Base-by-base conservation (phyloP, 805 yeast species). In the Diddensiella caesifluorescens region DNA sequence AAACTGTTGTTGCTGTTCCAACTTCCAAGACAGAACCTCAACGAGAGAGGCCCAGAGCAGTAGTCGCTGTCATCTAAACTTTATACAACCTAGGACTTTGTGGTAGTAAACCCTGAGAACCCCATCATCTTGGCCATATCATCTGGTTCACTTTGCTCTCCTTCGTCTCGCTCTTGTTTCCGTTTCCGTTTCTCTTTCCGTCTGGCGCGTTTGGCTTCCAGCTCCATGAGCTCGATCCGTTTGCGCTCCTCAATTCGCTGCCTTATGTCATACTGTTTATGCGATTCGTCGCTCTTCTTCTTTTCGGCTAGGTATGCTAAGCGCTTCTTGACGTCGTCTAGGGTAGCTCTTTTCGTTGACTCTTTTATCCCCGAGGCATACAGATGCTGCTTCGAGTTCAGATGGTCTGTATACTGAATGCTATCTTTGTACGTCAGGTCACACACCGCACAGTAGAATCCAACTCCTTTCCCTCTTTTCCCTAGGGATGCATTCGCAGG, bases 381-480 rank as follows among this genome's bases (percentile, higher is more conserved):
- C 32, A 62, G 41, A 47, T 67, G 97, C 46, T 73, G 80, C 26
- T 78, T 79, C 27, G 87, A 77, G 55, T 85, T 87, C 55, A 86
- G 66, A 64, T 92, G 97, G 56, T 89, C 94, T 3, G 86, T 70
- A 57, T 79, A 78, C 47, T 87, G 83, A 51, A 87, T 64, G 43
- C 83, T 82, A 58, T 92, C 97, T 55, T 87, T 79, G 63, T 77
- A 90, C 2, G 90, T 80, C 44, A 85, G 60, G 48, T 81, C 76
- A 61, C 98, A 92, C 1, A 75, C 60, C 7, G 81, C 83, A 62
- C 98, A 92, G 52, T 74, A 74, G 62, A 90, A 90, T 18, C 97
- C 96, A 46, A 85, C 84, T 20, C 83, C 76, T 42, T 71, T 71
- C 41, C 87, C 77, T 47, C 65, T 33, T 51, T 61, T 40, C 56